Evolutionary conservation across 805 yeast species (phyloP).

Genomic region (Candida xiaguanensis): DNA sequence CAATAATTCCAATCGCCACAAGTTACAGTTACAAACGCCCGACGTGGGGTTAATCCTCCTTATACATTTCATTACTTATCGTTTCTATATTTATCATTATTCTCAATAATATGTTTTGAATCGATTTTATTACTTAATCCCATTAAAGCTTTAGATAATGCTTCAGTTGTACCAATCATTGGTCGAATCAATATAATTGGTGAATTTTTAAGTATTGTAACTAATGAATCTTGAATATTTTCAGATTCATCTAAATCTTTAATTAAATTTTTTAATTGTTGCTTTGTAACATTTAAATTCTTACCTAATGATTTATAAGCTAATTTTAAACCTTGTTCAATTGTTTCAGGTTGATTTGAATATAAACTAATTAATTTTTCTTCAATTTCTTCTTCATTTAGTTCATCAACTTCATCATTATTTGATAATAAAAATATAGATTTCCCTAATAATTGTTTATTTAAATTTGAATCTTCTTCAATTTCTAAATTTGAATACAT

Average conservation of each 20-base stretch:
- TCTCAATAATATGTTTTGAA: slow-evolving; percentile 53
- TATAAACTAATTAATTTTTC: slow-evolving; percentile 60
- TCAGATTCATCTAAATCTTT: slow-evolving; percentile 62
- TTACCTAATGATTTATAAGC: slow-evolving; percentile 72
- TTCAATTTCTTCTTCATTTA: slow-evolving; percentile 24
- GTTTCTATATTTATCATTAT: slow-evolving; percentile 62
- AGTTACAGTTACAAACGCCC: no score
- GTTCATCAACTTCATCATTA: slow-evolving; percentile 6
- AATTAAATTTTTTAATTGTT: slow-evolving; percentile 57
- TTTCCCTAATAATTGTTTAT: slow-evolving; percentile 14
- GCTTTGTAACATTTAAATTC: slow-evolving; percentile 62
- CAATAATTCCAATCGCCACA: no score
- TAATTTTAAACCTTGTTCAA: slow-evolving; percentile 67
- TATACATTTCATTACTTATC: background rate
- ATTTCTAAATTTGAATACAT: slow-evolving; percentile 28
- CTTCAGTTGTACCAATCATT: slow-evolving; percentile 89
- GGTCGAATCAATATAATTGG: slow-evolving; percentile 83
- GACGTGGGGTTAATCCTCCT: no score
- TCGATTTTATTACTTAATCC: slow-evolving; percentile 83
- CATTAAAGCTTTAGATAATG: slow-evolving; percentile 73
- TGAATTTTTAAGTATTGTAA: slow-evolving; percentile 66
- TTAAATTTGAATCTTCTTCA: slow-evolving; percentile 24
- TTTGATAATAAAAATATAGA: slow-evolving; percentile 23
- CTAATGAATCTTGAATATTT: slow-evolving; percentile 62
- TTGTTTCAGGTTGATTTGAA: slow-evolving; percentile 75